Evolutionary conservation across 306 rosid genomes (phyloP).

Genomic region (Cotoneaster glaucophyllus): DNA sequence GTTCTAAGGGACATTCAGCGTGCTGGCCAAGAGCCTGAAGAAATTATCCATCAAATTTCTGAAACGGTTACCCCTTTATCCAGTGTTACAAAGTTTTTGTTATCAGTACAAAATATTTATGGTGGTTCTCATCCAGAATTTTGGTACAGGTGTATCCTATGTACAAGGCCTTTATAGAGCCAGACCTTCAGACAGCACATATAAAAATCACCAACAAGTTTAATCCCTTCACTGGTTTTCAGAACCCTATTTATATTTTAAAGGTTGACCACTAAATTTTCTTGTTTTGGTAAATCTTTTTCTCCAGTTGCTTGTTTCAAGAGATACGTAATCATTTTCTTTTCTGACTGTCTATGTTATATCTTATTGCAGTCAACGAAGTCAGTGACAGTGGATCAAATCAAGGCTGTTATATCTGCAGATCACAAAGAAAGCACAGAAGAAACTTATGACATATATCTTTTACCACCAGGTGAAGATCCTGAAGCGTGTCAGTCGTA

Average conservation of each 20-base stretch:
- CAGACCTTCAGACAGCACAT: slow-evolving; percentile 98
- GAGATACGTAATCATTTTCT: slow-evolving; percentile 2
- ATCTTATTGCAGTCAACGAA: slow-evolving; percentile 60
- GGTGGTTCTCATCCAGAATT: slow-evolving; percentile 14
- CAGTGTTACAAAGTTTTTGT: slow-evolving; percentile 16
- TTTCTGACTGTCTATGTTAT: slow-evolving; percentile 1
- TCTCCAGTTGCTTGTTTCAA: slow-evolving; percentile 10
- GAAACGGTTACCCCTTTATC: slow-evolving; percentile 76
- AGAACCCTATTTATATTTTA: slow-evolving; percentile 85
- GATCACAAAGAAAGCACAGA: slow-evolving; percentile 69
- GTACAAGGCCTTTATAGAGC: slow-evolving; percentile 99
- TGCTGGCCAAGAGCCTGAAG: slow-evolving; percentile 98
- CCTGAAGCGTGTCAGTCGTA: slow-evolving; percentile 99
- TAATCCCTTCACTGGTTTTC: slow-evolving; percentile 93
- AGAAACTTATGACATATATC: slow-evolving; percentile 98
- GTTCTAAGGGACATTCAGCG: slow-evolving; percentile 96
- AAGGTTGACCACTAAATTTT: slow-evolving; percentile 40
- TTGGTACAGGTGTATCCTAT: slow-evolving; percentile 81
- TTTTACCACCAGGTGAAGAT: slow-evolving; percentile 98
- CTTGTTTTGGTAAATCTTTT: not conserved
- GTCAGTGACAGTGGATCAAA: slow-evolving; percentile 68
- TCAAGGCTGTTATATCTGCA: slow-evolving; percentile 64
- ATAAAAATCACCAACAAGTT: slow-evolving; percentile 86
- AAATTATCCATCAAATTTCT: slow-evolving; percentile 94
- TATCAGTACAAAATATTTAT: slow-evolving; percentile 6